Percentiles rank a stretch among this genome's conserved stretches.
phyloP scores from a whole-genome alignment of 805 yeast genomes.

The Wickerhamia fluorescens region DNA sequence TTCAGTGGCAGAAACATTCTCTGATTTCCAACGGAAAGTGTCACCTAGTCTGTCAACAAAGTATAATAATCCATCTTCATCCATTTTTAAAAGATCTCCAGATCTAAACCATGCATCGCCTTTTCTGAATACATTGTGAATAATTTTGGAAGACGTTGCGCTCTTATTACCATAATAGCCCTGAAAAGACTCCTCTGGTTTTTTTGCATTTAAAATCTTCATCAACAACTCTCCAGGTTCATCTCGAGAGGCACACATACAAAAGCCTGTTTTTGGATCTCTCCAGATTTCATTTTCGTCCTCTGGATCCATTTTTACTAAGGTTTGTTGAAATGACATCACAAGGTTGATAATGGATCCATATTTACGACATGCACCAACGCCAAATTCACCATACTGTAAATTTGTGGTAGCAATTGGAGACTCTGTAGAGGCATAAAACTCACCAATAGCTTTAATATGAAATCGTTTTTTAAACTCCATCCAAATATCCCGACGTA shows the following conservation, averaged over 20 bases:
- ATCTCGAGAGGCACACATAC: conserved; percentile 44
- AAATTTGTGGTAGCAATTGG: conserved; percentile 81
- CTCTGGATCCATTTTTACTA: conserved; percentile 74
- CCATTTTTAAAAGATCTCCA: conserved; percentile 74
- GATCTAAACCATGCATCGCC: conserved; percentile 92
- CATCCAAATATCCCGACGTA: conserved; percentile 83
- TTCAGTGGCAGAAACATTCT: conserved; percentile 89
- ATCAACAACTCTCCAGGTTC: conserved; percentile 88
- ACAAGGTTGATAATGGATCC: conserved; percentile 52
- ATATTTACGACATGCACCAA: conserved; percentile 83
- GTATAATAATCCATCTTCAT: conserved; percentile 61
- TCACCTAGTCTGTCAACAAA: conserved; percentile 93
- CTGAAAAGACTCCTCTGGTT: conserved; percentile 73
- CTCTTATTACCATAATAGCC: conserved; percentile 78
- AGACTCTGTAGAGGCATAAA: conserved; percentile 89
- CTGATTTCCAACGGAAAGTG: conserved; percentile 95
- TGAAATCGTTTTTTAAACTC: conserved; percentile 72
- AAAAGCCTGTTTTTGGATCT: conserved; percentile 56
- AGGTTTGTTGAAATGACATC: conserved; percentile 46
- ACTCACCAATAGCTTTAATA: conserved; percentile 75
- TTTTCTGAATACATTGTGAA: conserved; percentile 63
- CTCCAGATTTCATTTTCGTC: conserved; percentile 69
- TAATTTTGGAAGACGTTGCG: conserved; percentile 73
- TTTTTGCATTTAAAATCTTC: conserved; percentile 56
- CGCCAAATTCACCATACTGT: conserved; percentile 72